Conservation (phyloP, 1,284 basidiomycete species). For the Ustilago esculenta region DNA sequence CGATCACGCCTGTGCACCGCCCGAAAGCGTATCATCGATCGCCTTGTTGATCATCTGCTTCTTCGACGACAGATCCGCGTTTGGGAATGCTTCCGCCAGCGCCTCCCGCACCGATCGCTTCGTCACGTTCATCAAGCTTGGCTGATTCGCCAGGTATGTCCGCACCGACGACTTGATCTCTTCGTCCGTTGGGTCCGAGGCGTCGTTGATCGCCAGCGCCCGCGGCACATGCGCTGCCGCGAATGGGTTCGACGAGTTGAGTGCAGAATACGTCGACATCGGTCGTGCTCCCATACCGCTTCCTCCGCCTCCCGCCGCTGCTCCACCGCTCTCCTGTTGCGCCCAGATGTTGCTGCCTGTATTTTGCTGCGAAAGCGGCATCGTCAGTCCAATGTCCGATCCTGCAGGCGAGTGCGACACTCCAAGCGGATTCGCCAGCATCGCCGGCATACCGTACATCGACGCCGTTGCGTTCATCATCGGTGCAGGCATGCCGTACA, state of each 20-base stretch:
- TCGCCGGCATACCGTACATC: slow-evolving; percentile 57
- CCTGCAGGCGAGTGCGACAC: slow-evolving; percentile 23
- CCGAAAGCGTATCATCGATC: slow-evolving; percentile 63
- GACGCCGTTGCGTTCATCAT: slow-evolving; percentile 27
- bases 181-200: slow-evolving; percentile 52
- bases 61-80: slow-evolving; percentile 54
- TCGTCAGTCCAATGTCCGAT: slow-evolving; percentile 41
- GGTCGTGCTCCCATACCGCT: slow-evolving; percentile 20
- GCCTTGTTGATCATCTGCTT: slow-evolving; percentile 63
- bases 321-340: slow-evolving; percentile 8
- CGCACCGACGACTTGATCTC: slow-evolving; percentile 58
- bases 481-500: slow-evolving; percentile 54
- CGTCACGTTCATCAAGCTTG: slow-evolving; percentile 63
- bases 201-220: slow-evolving; percentile 39
- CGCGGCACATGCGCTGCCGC: slow-evolving; percentile 22
- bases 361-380: slow-evolving; percentile 53
- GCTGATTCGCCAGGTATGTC: slow-evolving; percentile 60
- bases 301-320: slow-evolving; percentile 1
- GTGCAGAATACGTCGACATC: slow-evolving; percentile 35
- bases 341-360: slow-evolving; percentile 47
- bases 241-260: slow-evolving; percentile 50
- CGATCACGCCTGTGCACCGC: slow-evolving; percentile 35
- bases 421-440: slow-evolving; percentile 29
- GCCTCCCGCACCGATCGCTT: slow-evolving; percentile 64
- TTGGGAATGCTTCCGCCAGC: slow-evolving; percentile 60